Base-by-base conservation (phyloP, 2,329 filamentous ascomycete genomes). In the Neophaeococcomyces aloes region DNA sequence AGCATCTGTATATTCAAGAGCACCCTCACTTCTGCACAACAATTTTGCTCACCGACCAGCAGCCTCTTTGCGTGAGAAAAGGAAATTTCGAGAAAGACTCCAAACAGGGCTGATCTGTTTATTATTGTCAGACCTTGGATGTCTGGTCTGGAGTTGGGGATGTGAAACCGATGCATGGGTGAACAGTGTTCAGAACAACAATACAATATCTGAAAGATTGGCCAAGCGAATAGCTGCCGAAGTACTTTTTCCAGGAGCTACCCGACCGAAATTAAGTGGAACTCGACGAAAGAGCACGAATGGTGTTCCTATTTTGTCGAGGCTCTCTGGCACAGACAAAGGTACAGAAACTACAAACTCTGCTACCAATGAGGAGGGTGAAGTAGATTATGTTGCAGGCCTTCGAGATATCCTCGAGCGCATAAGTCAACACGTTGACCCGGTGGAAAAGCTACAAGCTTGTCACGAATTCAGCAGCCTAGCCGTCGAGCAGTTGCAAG, bases 151-250 rank as follows among this genome's bases (percentile, higher is more conserved):
- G 61, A 78, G 80, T n/a, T 77, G 76, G 39, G 91, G 91, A 2
- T 94, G 87, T 32, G 91, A 98, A 65, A 96, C 89, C 1, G 91
- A 96, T 60, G 72, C 72, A 2, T 95, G 89, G 83, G 91, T 95
- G 53, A 41, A 40, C 65, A 66, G 37, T 71, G 76, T 41, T 75
- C 76, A 11, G 61, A 87, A 5, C 77, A 78, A 2, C 75, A 81
- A 53, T 69, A 81, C 51, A 81, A 77, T 57, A 80, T 19, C 34
- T 19, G 39, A 49, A 7, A 47, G 49, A 5, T 29, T 53, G 4
- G 19, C 32, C 27, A 48, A 50, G 33, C 45, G 52, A n/a, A 29
- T 44, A 7, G 15, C 32, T 15, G 37, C 18, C 7, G 7, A 29
- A 27, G 15, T 8, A 8, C 25, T 30, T 4, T 15, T 32, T 7